Percentiles rank a stretch among this genome's conserved stretches.
phyloP scores from a whole-genome alignment of 495 filamentous ascomycete species.

The Penicillium pancosmium region DNA sequence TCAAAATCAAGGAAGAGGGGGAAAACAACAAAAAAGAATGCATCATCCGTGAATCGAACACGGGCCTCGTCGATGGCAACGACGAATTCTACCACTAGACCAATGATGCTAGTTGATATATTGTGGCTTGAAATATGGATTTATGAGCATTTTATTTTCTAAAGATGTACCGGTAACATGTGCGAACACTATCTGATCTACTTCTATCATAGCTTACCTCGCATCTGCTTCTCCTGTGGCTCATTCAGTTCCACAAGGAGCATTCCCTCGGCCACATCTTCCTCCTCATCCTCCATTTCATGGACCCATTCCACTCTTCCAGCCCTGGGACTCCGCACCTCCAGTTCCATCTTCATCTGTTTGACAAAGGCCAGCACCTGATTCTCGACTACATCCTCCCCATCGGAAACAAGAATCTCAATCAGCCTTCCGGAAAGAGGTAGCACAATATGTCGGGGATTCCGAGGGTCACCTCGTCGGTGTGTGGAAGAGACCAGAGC shows the following conservation, averaged over 20 bases:
- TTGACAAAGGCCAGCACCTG: constrained; percentile 63
- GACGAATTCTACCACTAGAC: constrained; percentile 64
- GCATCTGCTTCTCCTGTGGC: constrained; percentile 12
- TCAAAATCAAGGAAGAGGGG: background rate
- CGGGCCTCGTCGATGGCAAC: constrained; percentile 62
- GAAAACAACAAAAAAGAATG: constrained; percentile 21
- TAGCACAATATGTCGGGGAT: constrained; percentile 57
- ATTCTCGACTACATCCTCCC: constrained; percentile 52
- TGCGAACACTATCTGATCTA: too few species aligned
- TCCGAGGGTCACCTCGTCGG: constrained; percentile 51
- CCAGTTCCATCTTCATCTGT: constrained; percentile 72
- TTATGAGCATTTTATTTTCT: too few species aligned
- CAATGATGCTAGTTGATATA: constrained; percentile 47
- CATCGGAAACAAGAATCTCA: constrained; percentile 57
- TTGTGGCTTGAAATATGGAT: background rate
- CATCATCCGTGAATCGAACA: constrained; percentile 62
- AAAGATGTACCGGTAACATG: too few species aligned
- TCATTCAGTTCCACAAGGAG: constrained; percentile 54
- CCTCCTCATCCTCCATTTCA: constrained; percentile 58
- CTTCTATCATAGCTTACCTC: constrained; percentile 32
- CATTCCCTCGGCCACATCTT: constrained; percentile 62
- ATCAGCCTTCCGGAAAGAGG: constrained; percentile 62
- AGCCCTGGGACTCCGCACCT: constrained; percentile 52
- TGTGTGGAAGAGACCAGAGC: constrained; percentile 50
- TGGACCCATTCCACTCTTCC: constrained; percentile 57